phyloP scores from a whole-genome alignment of 352 stramenopile species.

The Phytopythium oedochilum region DNA sequence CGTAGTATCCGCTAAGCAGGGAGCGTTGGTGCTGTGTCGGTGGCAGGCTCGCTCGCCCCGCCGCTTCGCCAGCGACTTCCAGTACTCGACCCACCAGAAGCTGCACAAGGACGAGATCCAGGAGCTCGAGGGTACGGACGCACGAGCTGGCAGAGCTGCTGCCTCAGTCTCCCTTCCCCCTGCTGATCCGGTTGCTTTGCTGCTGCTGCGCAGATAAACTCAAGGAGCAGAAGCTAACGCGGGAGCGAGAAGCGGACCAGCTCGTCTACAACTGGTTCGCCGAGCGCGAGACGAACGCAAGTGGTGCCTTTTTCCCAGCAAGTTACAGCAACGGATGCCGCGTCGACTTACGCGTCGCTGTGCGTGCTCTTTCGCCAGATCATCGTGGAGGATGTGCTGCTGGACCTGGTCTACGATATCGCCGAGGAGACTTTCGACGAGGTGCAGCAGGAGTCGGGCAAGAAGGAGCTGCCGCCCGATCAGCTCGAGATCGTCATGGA shows the following conservation, averaged over 20 bases:
- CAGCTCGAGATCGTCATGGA: slow-evolving; percentile 53
- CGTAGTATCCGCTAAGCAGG: too few relatives aligned
- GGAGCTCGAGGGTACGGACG: slow-evolving; percentile 30
- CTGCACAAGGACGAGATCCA: slow-evolving; percentile 40
- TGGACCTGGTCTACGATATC: slow-evolving; percentile 54
- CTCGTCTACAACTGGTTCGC: slow-evolving; percentile 41
- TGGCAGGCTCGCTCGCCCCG: slow-evolving; percentile 1
- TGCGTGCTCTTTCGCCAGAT: slow-evolving; percentile 16
- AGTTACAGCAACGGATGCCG: neutral
- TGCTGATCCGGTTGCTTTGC: neutral
- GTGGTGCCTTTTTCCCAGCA: too few relatives aligned
- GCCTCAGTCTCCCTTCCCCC: too few relatives aligned
- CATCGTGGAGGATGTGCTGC: slow-evolving; percentile 54
- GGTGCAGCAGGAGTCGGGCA: slow-evolving; percentile 35
- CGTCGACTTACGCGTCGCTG: neutral
- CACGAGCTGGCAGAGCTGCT: neutral
- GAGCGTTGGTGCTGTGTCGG: too few relatives aligned
- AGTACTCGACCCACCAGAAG: slow-evolving; percentile 6
- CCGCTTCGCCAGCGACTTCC: slow-evolving; percentile 3
- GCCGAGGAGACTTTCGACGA: slow-evolving; percentile 50
- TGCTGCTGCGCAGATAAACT: slow-evolving; percentile 21
- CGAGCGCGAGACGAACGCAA: slow-evolving; percentile 34
- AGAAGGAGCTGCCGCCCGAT: slow-evolving; percentile 58
- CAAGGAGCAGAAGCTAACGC: slow-evolving; percentile 33
- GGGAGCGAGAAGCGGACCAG: slow-evolving; percentile 21